Conservation (phyloP, 345 rosid genomes). For the Lumnitzera racemosa region DNA sequence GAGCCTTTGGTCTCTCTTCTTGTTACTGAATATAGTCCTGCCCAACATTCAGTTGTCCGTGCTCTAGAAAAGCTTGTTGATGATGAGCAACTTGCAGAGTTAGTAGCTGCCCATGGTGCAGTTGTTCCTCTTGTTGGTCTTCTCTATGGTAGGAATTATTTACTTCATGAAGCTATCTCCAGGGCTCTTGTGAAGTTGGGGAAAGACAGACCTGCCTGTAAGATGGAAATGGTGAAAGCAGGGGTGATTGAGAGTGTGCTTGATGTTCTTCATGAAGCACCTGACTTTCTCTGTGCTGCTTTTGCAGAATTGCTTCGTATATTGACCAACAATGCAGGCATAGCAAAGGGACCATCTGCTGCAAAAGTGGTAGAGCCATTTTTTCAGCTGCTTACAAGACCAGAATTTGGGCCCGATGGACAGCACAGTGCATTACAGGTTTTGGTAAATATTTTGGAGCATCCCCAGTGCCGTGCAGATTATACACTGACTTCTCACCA, state of each 20-base stretch:
- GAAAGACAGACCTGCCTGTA: constrained; percentile 95
- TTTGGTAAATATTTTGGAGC: constrained; percentile 89
- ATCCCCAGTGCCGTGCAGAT: constrained; percentile 92
- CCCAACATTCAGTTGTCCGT: constrained; percentile 91
- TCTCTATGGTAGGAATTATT: constrained; percentile 76
- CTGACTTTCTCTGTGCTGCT: constrained; percentile 89
- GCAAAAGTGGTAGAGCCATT: constrained; percentile 95
- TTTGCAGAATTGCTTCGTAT: constrained; percentile 90
- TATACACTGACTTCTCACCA: constrained; percentile 68
- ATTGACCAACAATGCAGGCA: constrained; percentile 89
- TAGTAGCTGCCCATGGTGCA: constrained; percentile 98
- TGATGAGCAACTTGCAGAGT: constrained; percentile 97
- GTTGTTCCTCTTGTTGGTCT: constrained; percentile 98
- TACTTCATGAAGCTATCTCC: constrained; percentile 94
- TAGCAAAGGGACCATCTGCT: constrained; percentile 92
- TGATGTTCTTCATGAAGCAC: constrained; percentile 88
- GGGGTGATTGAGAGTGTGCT: constrained; percentile 89
- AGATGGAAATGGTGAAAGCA: constrained; percentile 97
- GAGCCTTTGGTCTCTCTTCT: constrained; percentile 99
- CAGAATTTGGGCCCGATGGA: constrained; percentile 89
- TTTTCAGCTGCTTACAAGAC: constrained; percentile 59
- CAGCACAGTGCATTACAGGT: constrained; percentile 95
- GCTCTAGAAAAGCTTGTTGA: constrained; percentile 94
- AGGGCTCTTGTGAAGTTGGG: constrained; percentile 96
- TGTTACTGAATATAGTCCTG: constrained; percentile 79